Percentiles rank a stretch among this genome's conserved stretches.
Conservation (phyloP, 1,284 basidiomycete genomes). For the Cryptococcus sp. region DNA sequence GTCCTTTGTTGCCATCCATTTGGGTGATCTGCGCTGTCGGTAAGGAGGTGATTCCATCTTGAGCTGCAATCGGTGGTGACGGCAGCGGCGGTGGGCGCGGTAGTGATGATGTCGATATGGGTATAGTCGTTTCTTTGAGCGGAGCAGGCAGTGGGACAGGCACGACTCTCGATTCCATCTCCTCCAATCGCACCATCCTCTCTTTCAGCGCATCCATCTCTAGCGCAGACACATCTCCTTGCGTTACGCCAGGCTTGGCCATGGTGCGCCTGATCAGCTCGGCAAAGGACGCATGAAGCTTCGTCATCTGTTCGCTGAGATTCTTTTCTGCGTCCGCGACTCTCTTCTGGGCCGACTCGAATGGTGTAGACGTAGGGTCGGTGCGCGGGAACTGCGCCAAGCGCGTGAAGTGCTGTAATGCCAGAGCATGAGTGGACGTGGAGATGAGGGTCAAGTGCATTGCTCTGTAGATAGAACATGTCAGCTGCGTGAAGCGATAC, state of each 20-base stretch:
- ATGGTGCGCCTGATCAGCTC: conserved; percentile 16
- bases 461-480: conserved; percentile 2
- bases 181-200: conserved; percentile 13
- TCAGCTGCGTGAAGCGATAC: too few species aligned
- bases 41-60: background rate
- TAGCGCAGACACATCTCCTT: conserved; percentile 4
- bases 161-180: background rate
- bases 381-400: conserved; percentile 6
- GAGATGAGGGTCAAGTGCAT: conserved; percentile 18
- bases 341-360: conserved; percentile 13
- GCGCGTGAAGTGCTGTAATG: conserved; percentile 7
- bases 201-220: conserved; percentile 21
- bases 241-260: conserved; percentile 1
- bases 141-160: background rate
- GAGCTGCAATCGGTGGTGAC: background rate
- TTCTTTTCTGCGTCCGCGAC: conserved; percentile 10
- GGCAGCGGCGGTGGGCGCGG: conserved; percentile 4
- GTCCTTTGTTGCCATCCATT: background rate
- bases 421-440: conserved; percentile 12
- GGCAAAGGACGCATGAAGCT: conserved; percentile 7
- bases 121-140: background rate
- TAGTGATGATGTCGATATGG: background rate
- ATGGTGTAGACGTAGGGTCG: conserved; percentile 5
- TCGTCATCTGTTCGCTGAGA: conserved; percentile 10
- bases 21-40: background rate